Conservation (phyloP, 176 grass and related monocot species). For the Oryza meridionalis region DNA sequence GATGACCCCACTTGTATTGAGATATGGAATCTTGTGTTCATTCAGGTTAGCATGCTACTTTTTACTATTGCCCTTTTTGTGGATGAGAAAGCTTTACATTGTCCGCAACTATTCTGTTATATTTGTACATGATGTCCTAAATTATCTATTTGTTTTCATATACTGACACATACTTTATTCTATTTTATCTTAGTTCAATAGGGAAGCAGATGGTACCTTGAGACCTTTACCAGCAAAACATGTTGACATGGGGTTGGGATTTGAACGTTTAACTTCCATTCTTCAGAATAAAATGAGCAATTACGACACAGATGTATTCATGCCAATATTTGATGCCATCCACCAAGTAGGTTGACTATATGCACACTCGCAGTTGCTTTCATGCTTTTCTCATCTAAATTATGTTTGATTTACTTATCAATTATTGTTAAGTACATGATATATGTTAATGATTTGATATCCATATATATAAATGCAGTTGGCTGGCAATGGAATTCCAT, state of each 20-base stretch:
- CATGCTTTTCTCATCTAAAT: slow-evolving; percentile 20
- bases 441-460: slow-evolving; percentile 35
- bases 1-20: slow-evolving; percentile 95
- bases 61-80: neutral
- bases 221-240: slow-evolving; percentile 89
- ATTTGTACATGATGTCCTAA: neutral
- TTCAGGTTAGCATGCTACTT: slow-evolving; percentile 65
- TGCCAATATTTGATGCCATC: slow-evolving; percentile 89
- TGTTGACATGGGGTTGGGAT: slow-evolving; percentile 94
- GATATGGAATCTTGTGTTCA: slow-evolving; percentile 98
- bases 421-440: slow-evolving; percentile 11
- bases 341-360: slow-evolving; percentile 61
- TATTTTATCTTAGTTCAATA: slow-evolving; percentile 62
- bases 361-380: too few species aligned
- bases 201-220: slow-evolving; percentile 78
- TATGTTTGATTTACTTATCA: neutral
- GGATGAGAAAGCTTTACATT: neutral
- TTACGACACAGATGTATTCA: slow-evolving; percentile 90
- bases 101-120: neutral
- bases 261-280: slow-evolving; percentile 80
- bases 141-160: neutral
- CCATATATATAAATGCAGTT: slow-evolving; percentile 45
- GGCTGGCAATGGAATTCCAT: slow-evolving; percentile 58
- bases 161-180: neutral
- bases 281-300: slow-evolving; percentile 97